Conservation (phyloP, 75 land plant genomes). For the Chamaecyparis obtusa region DNA sequence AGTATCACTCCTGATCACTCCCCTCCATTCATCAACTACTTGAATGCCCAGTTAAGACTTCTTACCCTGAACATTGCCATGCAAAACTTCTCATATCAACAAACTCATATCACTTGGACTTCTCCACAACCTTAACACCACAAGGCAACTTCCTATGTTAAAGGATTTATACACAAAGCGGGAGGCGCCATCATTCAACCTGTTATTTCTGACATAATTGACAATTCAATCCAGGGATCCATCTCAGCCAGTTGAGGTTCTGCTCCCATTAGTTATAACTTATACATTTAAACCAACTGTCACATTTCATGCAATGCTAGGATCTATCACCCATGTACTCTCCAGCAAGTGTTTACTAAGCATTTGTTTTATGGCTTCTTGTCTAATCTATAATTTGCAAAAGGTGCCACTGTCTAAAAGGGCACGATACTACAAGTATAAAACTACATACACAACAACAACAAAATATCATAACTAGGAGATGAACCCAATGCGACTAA, state of each 20-base stretch:
- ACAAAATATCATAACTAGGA: background rate
- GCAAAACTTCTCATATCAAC: background rate
- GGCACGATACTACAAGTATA: background rate
- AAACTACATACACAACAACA: background rate
- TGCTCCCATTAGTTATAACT: background rate
- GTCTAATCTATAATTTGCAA: background rate
- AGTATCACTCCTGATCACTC: background rate
- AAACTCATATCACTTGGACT: background rate
- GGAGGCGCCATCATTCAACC: background rate
- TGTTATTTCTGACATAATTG: background rate
- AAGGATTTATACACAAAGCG: background rate
- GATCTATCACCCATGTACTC: background rate
- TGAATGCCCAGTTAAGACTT: background rate
- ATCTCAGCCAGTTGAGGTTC: background rate
- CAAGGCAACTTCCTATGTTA: background rate
- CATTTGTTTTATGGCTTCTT: background rate
- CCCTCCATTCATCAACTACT: background rate
- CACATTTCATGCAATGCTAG: background rate
- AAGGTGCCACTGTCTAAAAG: background rate
- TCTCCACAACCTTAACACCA: background rate
- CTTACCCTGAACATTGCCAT: background rate
- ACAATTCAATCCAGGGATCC: background rate
- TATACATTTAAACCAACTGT: background rate
- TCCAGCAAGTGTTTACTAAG: background rate
- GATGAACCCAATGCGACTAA: background rate